A percentile compares a stretch with the other conserved stretches of the same genome.
These are phyloP conservation scores for Sarcodon sp. DNA, from an alignment of 768 basidiomycete genomes.

Conservation along the genomic window DNA sequence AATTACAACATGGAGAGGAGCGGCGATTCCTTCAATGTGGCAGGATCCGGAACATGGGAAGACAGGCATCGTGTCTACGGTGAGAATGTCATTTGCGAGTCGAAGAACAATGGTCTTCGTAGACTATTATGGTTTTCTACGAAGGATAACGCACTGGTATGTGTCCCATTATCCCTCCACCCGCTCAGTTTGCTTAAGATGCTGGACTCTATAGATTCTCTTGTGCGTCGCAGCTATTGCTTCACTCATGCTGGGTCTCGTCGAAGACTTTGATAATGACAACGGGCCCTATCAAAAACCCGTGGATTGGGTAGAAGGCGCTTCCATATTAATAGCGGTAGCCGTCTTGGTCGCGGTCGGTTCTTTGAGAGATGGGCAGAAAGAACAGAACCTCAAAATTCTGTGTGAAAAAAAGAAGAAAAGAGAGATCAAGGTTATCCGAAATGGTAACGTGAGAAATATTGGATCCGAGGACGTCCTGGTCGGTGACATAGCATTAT, in stretches of 20 bases:
- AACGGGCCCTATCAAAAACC: constrained; percentile 48
- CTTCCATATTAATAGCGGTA: constrained; percentile 68
- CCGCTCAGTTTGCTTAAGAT: constrained; percentile 12
- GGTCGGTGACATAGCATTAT: constrained; percentile 83
- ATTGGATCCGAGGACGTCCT: constrained; percentile 57
- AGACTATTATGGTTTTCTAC: constrained; percentile 49
- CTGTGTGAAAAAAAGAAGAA: constrained; percentile 96
- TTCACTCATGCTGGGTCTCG: constrained; percentile 86
- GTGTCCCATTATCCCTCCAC: constrained; percentile 10
- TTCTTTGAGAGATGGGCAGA: constrained; percentile 95
- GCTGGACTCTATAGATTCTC: constrained; percentile 44
- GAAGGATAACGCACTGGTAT: constrained; percentile 50
- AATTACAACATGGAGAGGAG: constrained; percentile 6
- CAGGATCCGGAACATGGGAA: constrained; percentile 22
- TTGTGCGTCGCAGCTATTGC: constrained; percentile 87
- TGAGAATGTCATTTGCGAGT: constrained; percentile 32
- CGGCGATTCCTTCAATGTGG: constrained; percentile 5
- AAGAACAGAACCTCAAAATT: constrained; percentile 90
- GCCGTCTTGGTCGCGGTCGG: constrained; percentile 68
- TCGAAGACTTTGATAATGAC: constrained; percentile 79
- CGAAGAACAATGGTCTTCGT: constrained; percentile 34
- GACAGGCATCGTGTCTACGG: constrained; percentile 38
- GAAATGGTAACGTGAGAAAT: constrained; percentile 14
- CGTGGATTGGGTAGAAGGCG: constrained; percentile 97
- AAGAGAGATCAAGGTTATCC: constrained; percentile 65